Base-by-base conservation (phyloP, 139 green algal genomes). In the Chlorella sp. region DNA sequence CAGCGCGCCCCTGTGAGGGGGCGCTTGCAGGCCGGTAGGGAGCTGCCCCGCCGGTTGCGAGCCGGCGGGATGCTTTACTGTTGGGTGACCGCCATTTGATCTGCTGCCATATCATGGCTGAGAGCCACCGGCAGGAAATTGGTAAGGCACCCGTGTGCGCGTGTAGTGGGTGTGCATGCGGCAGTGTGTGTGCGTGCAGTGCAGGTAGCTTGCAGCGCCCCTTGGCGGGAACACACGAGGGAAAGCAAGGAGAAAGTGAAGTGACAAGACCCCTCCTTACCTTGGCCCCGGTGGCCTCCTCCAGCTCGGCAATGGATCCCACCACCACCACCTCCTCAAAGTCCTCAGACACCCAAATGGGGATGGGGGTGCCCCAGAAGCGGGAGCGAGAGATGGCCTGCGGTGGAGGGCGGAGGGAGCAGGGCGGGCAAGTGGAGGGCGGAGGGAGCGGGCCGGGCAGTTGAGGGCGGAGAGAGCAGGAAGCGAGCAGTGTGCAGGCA, bases 331-430 rank as follows among this genome's bases (percentile, higher is more conserved):
- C 88, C 93, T 99, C 97, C 89, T 97, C 90, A 21, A 94, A 90
- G 85, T 98, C 96, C 30, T 96, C 92, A 36, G 32, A 86, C 47
- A 74, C 85, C 97, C 97, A 99, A 83, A 99, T 98, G 74, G 97
- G 97, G 55, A 99, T 92, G 39, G 98, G 98, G 25, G 98, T 99
- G 87, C 98, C 97, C 98, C 98, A 99, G 90, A 98, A 99, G 68
- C 98, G 93, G 71, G 81, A 93, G 47, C 91, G 90, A 26, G 91
- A 95, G 68, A 97, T 86, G 26, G 93, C 92, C 93, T 87, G 74
- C 60, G 26, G 23, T 7, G 3, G 63, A 3, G 17, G 6, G 28
- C 28, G 0, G 38, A 2, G 64, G 64, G 28, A 28, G 25, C 13
- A 21, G 71, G 97, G 93, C 25, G 60, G 9, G 60, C 60, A 67